These are phyloP conservation scores for Rubus idaeus DNA, from an alignment of 306 rosid species.

Conservation along the genomic window DNA sequence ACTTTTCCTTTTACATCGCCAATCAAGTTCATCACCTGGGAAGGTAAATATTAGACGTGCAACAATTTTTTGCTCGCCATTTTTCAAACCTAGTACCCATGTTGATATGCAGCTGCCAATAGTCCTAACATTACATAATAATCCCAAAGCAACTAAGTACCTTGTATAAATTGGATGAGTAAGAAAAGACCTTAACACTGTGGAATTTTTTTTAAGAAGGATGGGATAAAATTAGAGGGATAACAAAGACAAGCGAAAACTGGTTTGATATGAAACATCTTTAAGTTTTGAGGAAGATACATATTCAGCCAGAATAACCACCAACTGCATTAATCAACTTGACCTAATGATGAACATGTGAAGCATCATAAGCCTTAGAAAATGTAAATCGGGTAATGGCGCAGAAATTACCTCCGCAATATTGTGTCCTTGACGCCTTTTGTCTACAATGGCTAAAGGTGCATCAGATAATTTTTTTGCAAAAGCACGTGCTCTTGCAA, in stretches of 20 bases:
- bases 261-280: not conserved
- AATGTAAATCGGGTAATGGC: not conserved
- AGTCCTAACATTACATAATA: not conserved
- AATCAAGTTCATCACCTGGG: constrained; percentile 93
- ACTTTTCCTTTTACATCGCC: constrained; percentile 98
- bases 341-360: not conserved
- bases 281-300: not conserved
- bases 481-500: constrained; percentile 99
- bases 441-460: constrained; percentile 95
- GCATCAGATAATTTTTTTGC: constrained; percentile 96
- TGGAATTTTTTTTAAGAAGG: not conserved
- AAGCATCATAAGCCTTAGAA: not conserved
- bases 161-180: not conserved
- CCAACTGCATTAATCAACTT: not conserved
- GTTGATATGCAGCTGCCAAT: not conserved
- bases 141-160: not conserved
- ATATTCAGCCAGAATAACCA: not conserved
- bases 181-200: not conserved
- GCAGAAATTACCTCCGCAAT: constrained; percentile 73
- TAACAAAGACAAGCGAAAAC: not conserved
- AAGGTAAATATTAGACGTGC: constrained; percentile 9
- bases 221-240: not conserved
- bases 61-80: not conserved
- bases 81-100: not conserved
- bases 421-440: constrained; percentile 94